These are phyloP conservation scores for Neostapfia colusana DNA, from an alignment of 176 grass and related monocot genomes.

Conservation along the genomic window DNA sequence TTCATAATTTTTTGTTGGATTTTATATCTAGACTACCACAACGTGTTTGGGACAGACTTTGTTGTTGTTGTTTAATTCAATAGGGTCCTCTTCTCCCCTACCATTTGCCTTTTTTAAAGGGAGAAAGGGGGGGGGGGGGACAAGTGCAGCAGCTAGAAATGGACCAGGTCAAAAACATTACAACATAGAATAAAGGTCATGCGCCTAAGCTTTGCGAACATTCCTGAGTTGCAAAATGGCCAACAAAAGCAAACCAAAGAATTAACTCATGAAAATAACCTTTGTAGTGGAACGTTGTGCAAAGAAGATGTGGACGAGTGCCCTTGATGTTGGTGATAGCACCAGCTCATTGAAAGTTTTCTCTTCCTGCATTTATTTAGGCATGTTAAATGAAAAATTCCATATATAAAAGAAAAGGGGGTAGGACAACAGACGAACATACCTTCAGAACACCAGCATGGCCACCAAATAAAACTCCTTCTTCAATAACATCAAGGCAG, in stretches of 20 bases:
- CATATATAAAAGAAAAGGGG: neutral
- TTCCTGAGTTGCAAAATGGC: neutral
- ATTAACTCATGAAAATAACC: slow-evolving; percentile 50
- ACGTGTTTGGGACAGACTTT: too few species aligned
- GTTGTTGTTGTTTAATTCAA: too few species aligned
- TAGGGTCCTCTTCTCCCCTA: neutral
- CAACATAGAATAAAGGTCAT: neutral
- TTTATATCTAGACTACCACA: too few species aligned
- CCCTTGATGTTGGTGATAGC: slow-evolving; percentile 67
- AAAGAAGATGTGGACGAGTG: slow-evolving; percentile 90
- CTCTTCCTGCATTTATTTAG: slow-evolving; percentile 67
- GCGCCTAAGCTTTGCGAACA: neutral
- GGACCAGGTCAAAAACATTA: slow-evolving; percentile 24
- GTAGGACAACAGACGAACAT: neutral
- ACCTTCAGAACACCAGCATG: slow-evolving; percentile 91
- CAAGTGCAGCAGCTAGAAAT: neutral
- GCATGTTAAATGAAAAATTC: neutral
- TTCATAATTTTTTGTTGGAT: too few species aligned
- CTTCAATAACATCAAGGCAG: slow-evolving; percentile 80
- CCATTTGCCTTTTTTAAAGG: neutral
- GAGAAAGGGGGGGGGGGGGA: neutral
- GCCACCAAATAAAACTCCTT: slow-evolving; percentile 75
- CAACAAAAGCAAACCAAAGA: slow-evolving; percentile 4
- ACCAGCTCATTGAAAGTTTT: slow-evolving; percentile 87
- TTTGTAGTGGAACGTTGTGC: slow-evolving; percentile 79